phyloP scores from a whole-genome alignment of 2,329 filamentous ascomycete genomes.

The Aspergillus niger region DNA sequence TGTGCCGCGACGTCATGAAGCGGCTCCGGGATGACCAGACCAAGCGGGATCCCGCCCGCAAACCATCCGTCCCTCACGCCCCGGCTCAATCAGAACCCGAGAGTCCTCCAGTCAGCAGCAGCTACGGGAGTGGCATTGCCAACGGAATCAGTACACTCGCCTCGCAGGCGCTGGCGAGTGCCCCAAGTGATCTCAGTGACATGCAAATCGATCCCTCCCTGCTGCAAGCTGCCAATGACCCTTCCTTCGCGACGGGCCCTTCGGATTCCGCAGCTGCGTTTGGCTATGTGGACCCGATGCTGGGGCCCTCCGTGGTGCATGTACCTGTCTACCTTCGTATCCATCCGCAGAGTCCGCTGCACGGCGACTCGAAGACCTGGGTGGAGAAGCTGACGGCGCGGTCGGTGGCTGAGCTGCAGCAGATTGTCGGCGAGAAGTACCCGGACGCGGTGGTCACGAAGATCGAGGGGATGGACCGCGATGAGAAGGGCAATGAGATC shows the following conservation, averaged over 20 bases:
- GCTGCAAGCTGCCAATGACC: conserved; percentile 58
- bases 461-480: conserved; percentile 67
- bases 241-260: conserved; percentile 35
- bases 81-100: conserved; percentile 23
- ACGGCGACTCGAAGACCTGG: conserved; percentile 57
- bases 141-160: conserved; percentile 48
- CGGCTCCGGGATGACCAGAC: conserved; percentile 68
- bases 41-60: conserved; percentile 55
- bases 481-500: conserved; percentile 62
- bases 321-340: conserved; percentile 71
- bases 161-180: conserved; percentile 47
- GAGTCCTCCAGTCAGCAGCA: conserved; percentile 25
- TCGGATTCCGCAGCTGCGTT: conserved; percentile 35
- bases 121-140: conserved; percentile 32
- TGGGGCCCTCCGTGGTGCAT: conserved; percentile 36
- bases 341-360: conserved; percentile 62
- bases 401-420: conserved; percentile 64
- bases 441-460: conserved; percentile 60
- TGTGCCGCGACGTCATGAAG: conserved; percentile 78
- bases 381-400: conserved; percentile 62
- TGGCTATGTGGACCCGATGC: conserved; percentile 41
- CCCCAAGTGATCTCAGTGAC: conserved; percentile 48
- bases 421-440: conserved; percentile 62
- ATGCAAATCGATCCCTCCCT: conserved; percentile 67
- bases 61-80: conserved; percentile 33